These are phyloP conservation scores for Nicotiana paniculata DNA, from an alignment of 257 asterid genomes.

Conservation along the genomic window DNA sequence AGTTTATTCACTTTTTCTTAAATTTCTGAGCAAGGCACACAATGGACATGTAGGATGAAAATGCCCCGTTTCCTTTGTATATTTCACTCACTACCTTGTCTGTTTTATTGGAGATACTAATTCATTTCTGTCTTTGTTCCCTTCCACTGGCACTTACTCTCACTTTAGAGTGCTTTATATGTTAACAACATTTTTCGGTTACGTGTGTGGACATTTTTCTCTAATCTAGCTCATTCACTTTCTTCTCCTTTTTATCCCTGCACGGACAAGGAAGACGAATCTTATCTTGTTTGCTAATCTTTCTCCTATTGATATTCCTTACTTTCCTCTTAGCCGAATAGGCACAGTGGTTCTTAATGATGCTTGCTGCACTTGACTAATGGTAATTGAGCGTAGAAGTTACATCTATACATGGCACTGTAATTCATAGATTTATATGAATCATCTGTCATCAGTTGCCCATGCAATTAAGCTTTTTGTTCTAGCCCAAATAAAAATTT, in stretches of 20 bases:
- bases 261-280: background rate
- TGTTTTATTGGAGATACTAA: background rate
- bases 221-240: background rate
- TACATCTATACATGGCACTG: background rate
- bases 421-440: background rate
- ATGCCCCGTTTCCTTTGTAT: background rate
- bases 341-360: background rate
- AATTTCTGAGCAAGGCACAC: background rate
- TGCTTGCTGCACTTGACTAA: background rate
- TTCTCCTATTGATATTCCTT: background rate
- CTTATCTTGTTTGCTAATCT: background rate
- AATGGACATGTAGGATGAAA: background rate
- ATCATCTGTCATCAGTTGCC: background rate
- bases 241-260: background rate
- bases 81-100: background rate
- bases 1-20: background rate
- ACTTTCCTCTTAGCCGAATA: background rate
- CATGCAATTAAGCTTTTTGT: background rate
- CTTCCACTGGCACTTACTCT: background rate
- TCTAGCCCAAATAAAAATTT: background rate
- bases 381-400: background rate
- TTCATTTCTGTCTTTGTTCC: background rate
- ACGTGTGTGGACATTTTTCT: background rate
- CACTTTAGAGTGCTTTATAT: background rate
- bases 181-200: background rate